Evolutionary conservation across 163 green algal species (phyloP).

Genomic region (Chlorella variabilis): DNA sequence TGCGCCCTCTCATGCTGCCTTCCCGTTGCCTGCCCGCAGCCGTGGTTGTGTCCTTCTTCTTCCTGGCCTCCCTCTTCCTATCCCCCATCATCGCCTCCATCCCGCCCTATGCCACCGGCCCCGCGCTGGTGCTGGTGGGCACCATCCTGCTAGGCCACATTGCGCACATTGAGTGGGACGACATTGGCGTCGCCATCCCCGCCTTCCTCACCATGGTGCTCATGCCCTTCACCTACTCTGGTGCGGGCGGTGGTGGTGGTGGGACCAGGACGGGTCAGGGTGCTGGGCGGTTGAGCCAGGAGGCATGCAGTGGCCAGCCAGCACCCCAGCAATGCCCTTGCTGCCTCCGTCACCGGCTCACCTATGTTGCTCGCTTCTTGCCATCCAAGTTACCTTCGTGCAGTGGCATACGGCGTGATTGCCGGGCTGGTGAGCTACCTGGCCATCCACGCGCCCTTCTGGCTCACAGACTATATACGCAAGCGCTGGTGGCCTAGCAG

Average conservation of each 20-base stretch:
- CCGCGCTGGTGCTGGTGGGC: slow-evolving; percentile 60
- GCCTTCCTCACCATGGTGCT: slow-evolving; percentile 89
- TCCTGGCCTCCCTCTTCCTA: slow-evolving; percentile 73
- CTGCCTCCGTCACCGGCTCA: background rate
- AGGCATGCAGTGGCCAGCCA: background rate
- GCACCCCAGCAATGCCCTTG: background rate
- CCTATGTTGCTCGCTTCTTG: background rate
- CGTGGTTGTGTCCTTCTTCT: slow-evolving; percentile 58
- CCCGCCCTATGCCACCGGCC: slow-evolving; percentile 59
- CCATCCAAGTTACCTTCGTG: background rate
- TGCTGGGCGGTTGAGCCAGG: background rate
- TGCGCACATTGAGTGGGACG: slow-evolving; percentile 65
- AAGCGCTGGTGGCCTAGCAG: background rate
- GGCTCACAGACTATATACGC: slow-evolving; percentile 11
- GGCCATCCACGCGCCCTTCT: slow-evolving; percentile 54
- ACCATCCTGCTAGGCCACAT: slow-evolving; percentile 62
- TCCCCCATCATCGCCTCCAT: slow-evolving; percentile 68
- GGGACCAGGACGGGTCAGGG: background rate
- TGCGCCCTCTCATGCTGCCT: background rate
- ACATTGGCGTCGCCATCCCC: slow-evolving; percentile 72
- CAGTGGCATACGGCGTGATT: slow-evolving; percentile 80
- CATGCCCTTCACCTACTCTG: slow-evolving; percentile 89
- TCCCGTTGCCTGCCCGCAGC: slow-evolving; percentile 31
- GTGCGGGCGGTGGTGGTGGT: background rate
- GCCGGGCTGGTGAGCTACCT: slow-evolving; percentile 69